phyloP scores from a whole-genome alignment of 208 protist genomes.

The Acanthamoeba culbertsoni region DNA sequence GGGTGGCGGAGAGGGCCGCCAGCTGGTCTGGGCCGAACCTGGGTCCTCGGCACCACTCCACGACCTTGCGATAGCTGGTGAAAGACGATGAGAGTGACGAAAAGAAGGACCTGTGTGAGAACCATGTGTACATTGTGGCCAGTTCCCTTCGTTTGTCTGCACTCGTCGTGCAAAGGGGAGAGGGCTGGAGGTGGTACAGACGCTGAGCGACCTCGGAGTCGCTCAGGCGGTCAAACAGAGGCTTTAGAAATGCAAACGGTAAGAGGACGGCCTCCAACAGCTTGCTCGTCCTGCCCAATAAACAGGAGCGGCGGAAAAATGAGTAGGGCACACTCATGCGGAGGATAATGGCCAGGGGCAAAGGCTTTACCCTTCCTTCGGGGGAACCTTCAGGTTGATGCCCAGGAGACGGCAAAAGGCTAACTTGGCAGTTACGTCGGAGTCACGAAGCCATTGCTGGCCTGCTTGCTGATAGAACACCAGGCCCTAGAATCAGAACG shows the following conservation, averaged over 20 bases:
- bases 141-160: neutral
- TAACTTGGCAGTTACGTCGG: neutral
- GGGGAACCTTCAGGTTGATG: neutral
- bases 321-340: no score
- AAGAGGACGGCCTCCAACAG: neutral
- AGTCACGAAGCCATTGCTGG: neutral
- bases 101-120: neutral
- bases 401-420: neutral
- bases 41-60: neutral
- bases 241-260: constrained; percentile 1
- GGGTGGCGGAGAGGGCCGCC: neutral
- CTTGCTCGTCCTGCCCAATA: neutral
- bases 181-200: neutral
- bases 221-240: neutral
- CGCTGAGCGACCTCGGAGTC: neutral
- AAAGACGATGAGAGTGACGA: neutral
- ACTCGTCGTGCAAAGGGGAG: neutral
- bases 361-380: neutral
- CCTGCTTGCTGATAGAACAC: neutral
- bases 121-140: neutral
- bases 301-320: no score
- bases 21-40: neutral
- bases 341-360: no score
- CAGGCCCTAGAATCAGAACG: neutral
- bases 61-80: neutral